Percentiles rank a stretch among this genome's conserved stretches.
phyloP scores from a whole-genome alignment of 2,329 filamentous ascomycete genomes.

The Ophiocordyceps camponoti-rufipedis region DNA sequence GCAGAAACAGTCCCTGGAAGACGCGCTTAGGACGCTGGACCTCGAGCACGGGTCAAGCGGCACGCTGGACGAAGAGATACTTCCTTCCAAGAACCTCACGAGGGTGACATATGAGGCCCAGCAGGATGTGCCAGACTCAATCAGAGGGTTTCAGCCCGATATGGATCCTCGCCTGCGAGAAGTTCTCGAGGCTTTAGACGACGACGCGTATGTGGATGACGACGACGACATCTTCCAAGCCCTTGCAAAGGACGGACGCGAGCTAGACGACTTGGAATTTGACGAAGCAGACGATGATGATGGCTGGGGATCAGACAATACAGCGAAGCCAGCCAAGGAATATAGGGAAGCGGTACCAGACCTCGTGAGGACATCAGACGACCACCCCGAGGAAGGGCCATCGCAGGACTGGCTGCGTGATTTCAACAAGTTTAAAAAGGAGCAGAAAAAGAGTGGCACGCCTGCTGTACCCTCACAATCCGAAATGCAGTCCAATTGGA shows the following conservation, averaged over 20 bases:
- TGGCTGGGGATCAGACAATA: conserved; percentile 91
- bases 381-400: conserved; percentile 38
- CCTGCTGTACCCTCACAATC: conserved; percentile 30
- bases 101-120: conserved; percentile 76
- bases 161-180: conserved; percentile 92
- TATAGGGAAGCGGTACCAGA: conserved; percentile 31
- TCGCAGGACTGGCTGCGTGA: conserved; percentile 79
- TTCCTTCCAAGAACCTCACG: conserved; percentile 64
- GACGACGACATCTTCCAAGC: conserved; percentile 77
- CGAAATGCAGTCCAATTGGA: conserved; percentile 53
- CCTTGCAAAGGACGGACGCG: conserved; percentile 49
- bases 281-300: conserved; percentile 52
- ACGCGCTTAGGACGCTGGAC: conserved; percentile 52
- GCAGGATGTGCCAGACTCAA: conserved; percentile 78
- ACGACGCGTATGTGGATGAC: conserved; percentile 83
- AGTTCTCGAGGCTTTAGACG: conserved; percentile 81
- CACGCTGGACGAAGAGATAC: conserved; percentile 53
- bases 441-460: conserved; percentile 33
- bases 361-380: conserved; percentile 24
- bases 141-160: conserved; percentile 88
- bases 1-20: conserved; percentile 62
- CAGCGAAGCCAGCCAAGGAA: conserved; percentile 54
- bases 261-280: conserved; percentile 67
- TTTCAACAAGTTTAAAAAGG: conserved; percentile 88
- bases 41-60: conserved; percentile 34